Percentiles rank a stretch among this genome's conserved stretches.
These are phyloP conservation scores for Cyberlindnera petersonii DNA, from an alignment of 805 yeast genomes.

Conservation along the genomic window DNA sequence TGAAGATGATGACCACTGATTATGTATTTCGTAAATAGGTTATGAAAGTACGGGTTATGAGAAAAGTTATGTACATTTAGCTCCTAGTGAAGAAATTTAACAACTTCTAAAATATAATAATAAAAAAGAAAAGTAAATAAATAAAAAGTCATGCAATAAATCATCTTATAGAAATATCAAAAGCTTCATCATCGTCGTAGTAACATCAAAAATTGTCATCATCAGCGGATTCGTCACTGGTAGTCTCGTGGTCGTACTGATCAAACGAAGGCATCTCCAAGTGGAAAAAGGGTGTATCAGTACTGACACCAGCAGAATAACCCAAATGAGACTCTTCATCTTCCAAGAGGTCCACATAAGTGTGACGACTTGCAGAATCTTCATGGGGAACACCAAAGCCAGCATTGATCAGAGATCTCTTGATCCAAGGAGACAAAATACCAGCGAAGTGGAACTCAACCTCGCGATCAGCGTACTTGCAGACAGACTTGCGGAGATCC, in stretches of 20 bases:
- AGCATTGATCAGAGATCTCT: slow-evolving; percentile 65
- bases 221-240: slow-evolving; percentile 1
- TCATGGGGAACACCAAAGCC: slow-evolving; percentile 73
- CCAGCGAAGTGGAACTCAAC: slow-evolving; percentile 91
- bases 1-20: slow-evolving; percentile 40
- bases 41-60: too few relatives aligned
- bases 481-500: slow-evolving; percentile 70
- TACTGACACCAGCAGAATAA: slow-evolving; percentile 53
- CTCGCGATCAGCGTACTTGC: slow-evolving; percentile 71
- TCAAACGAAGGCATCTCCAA: slow-evolving; percentile 59
- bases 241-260: slow-evolving; percentile 13
- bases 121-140: not conserved
- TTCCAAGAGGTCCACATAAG: slow-evolving; percentile 23
- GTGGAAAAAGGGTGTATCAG: slow-evolving; percentile 74
- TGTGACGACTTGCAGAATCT: slow-evolving; percentile 31
- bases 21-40: too few relatives aligned
- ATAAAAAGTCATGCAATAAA: not conserved
- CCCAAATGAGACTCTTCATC: slow-evolving; percentile 29
- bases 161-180: not conserved
- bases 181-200: not conserved
- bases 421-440: slow-evolving; percentile 80
- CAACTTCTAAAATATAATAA: not conserved
- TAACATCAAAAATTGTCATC: not conserved
- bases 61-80: too few relatives aligned
- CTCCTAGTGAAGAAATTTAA: not conserved